These are phyloP conservation scores for Arachis hypogaea DNA, from an alignment of 306 rosid species.

Conservation along the genomic window DNA sequence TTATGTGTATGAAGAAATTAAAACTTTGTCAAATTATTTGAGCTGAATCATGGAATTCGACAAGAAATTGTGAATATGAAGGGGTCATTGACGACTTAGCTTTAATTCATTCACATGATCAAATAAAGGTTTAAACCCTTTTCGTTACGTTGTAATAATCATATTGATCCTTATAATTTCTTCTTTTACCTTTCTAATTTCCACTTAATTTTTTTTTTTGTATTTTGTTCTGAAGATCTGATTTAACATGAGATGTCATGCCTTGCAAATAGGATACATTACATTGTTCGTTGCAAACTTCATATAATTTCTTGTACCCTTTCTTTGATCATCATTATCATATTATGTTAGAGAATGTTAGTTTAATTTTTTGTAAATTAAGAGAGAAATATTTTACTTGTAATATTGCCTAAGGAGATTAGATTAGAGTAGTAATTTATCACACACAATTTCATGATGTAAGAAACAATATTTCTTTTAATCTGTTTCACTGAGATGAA, in stretches of 20 bases:
- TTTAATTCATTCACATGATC: slow-evolving; percentile 1
- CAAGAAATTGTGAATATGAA: slow-evolving; percentile 4
- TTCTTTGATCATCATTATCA: too few relatives aligned
- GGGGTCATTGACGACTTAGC: too few relatives aligned
- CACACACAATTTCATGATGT: background rate
- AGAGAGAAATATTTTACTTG: too few relatives aligned
- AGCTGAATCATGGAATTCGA: background rate
- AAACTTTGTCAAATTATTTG: background rate
- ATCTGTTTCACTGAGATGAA: background rate
- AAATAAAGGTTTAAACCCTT: background rate
- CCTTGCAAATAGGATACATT: background rate
- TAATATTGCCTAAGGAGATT: too few relatives aligned
- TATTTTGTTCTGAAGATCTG: background rate
- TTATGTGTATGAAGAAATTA: background rate
- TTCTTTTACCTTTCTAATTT: background rate
- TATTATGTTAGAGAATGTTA: too few relatives aligned
- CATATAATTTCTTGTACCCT: too few relatives aligned
- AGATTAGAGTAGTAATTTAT: too few relatives aligned
- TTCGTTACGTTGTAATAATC: background rate
- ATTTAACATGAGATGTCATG: background rate
- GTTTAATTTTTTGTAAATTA: too few relatives aligned
- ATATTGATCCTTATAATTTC: background rate
- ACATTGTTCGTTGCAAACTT: too few relatives aligned
- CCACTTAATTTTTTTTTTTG: background rate
- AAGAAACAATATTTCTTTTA: background rate